phyloP scores from a whole-genome alignment of 371 early-diverging fungal species.

The Mortierella polycephala region DNA sequence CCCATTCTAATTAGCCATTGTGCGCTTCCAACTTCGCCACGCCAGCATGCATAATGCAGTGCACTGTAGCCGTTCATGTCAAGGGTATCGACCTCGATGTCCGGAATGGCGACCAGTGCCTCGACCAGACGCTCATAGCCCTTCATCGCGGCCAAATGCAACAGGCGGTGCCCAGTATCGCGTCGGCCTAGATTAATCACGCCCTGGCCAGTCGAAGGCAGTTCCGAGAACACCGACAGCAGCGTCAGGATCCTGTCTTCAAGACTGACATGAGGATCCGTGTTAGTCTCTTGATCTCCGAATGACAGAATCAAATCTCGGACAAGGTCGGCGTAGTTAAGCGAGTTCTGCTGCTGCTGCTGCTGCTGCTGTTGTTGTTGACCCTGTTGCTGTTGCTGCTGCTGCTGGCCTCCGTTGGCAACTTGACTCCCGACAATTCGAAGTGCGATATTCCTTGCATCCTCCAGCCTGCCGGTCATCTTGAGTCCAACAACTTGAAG shows the following conservation, averaged over 20 bases:
- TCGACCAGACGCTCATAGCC: conserved; percentile 38
- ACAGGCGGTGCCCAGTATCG: conserved; percentile 49
- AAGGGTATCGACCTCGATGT: conserved; percentile 39
- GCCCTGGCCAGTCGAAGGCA: conserved; percentile 22
- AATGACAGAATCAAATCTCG: conserved; percentile 51
- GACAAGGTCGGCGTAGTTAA: conserved; percentile 41
- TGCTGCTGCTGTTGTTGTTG: conserved; percentile 29
- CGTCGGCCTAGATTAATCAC: conserved; percentile 35
- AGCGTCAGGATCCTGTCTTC: conserved; percentile 49
- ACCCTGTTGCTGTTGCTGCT: conserved; percentile 31
- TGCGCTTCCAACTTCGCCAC: conserved; percentile 33
- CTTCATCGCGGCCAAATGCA: conserved; percentile 51
- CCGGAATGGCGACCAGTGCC: conserved; percentile 22
- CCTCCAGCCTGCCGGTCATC: conserved; percentile 82
- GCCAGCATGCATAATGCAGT: conserved; percentile 54
- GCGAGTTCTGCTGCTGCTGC: conserved; percentile 39
- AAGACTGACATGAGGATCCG: conserved; percentile 29
- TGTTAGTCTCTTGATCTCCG: conserved; percentile 23
- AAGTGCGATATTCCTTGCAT: conserved; percentile 80
- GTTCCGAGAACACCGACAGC: conserved; percentile 36
- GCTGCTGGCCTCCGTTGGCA: conserved; percentile 51
- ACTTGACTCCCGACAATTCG: conserved; percentile 76
- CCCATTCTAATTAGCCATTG: conserved; percentile 29
- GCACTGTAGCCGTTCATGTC: conserved; percentile 55
- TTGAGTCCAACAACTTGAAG: conserved; percentile 88